Conservation (phyloP, 805 yeast species). For the Priceomyces carsonii region DNA sequence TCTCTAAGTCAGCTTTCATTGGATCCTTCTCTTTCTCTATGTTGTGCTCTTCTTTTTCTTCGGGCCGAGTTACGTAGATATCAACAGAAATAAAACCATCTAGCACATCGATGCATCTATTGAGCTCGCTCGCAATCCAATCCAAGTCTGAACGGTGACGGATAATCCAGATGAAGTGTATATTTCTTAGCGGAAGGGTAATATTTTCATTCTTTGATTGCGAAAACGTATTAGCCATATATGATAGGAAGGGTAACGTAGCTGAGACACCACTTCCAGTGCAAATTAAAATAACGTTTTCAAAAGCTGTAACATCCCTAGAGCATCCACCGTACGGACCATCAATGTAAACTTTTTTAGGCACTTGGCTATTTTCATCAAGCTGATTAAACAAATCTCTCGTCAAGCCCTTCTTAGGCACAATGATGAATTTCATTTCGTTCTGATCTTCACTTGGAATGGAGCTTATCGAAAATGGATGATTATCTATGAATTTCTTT, state of each 20-base stretch:
- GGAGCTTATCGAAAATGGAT: conserved; percentile 55
- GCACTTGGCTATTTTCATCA: conserved; percentile 25
- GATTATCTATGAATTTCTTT: conserved; percentile 47
- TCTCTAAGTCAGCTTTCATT: conserved; percentile 7
- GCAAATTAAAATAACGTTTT: conserved; percentile 40
- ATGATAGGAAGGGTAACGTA: conserved; percentile 43
- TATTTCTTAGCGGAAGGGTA: conserved; percentile 18
- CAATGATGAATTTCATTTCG: conserved; percentile 45
- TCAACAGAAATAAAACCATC: conserved; percentile 27
- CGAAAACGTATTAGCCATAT: conserved; percentile 19
- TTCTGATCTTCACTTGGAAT: conserved; percentile 20
- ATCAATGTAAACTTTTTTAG: conserved; percentile 42
- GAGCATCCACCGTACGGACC: conserved; percentile 61
- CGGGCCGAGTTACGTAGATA: conserved; percentile 19
- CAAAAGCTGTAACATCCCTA: conserved; percentile 47
- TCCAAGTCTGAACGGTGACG: conserved; percentile 28
- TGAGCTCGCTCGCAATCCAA: conserved; percentile 43
- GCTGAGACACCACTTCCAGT: conserved; percentile 58
- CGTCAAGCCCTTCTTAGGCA: conserved; percentile 51
- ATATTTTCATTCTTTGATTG: conserved; percentile 9
- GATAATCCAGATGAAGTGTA: conserved; percentile 50
- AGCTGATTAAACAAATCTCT: conserved; percentile 27
- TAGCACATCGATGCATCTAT: conserved; percentile 22
- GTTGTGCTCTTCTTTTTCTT: neutral
- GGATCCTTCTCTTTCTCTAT: conserved; percentile 1